Conservation (phyloP, 148 eudicot genomes). For the Amaranthus palmeri region DNA sequence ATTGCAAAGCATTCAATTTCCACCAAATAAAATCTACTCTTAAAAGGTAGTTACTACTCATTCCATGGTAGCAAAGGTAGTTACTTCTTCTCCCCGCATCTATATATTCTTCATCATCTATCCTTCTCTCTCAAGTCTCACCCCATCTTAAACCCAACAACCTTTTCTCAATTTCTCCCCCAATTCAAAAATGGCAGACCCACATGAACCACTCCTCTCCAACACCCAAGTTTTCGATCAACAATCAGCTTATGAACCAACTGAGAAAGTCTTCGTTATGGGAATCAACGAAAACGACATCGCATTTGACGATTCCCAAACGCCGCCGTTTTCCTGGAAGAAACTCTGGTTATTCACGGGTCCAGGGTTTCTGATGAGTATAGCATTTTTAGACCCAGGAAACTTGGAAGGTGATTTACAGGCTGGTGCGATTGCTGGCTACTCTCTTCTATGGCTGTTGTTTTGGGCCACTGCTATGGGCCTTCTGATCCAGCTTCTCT, state of each 20-base stretch:
- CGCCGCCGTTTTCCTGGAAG: slow-evolving; percentile 88
- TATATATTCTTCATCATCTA: too few relatives aligned
- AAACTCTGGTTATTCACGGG: slow-evolving; percentile 96
- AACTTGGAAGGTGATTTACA: slow-evolving; percentile 93
- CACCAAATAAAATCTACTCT: too few relatives aligned
- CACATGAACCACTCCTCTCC: slow-evolving; percentile 13
- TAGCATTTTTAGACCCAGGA: slow-evolving; percentile 95
- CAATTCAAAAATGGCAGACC: slow-evolving; percentile 1
- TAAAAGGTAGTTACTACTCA: too few relatives aligned
- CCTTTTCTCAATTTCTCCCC: background rate
- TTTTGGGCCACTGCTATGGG: slow-evolving; percentile 98
- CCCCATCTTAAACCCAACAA: background rate
- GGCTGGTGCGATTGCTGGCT: slow-evolving; percentile 91
- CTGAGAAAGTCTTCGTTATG: slow-evolving; percentile 62
- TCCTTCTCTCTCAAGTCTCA: too few relatives aligned
- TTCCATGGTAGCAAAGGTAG: too few relatives aligned
- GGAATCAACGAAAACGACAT: slow-evolving; percentile 22
- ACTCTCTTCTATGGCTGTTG: slow-evolving; percentile 80
- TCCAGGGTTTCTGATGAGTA: slow-evolving; percentile 91
- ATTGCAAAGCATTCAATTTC: too few relatives aligned
- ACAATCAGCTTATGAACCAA: slow-evolving; percentile 56
- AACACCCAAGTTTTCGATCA: slow-evolving; percentile 9
- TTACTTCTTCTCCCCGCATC: too few relatives aligned
- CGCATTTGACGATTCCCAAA: slow-evolving; percentile 23
- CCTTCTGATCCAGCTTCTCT: slow-evolving; percentile 69